These are phyloP conservation scores for Colletotrichum lentis DNA, from an alignment of 2,329 filamentous ascomycete genomes.

Conservation along the genomic window DNA sequence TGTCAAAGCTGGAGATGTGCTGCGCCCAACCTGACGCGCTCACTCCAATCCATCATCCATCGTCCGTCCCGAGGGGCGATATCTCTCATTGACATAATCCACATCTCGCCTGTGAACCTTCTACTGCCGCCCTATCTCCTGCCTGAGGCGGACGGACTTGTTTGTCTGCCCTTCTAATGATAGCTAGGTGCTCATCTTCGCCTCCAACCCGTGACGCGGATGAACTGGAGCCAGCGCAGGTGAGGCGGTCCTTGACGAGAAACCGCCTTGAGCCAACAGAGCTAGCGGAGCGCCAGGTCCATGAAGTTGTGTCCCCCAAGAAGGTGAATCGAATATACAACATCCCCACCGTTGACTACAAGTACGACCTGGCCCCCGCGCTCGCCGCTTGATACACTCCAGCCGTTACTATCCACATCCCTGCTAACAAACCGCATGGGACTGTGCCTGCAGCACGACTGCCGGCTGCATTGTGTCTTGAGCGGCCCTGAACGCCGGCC, in stretches of 20 bases:
- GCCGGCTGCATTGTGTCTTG: constrained; percentile 22
- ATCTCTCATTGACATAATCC: too few relatives aligned
- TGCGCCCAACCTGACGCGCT: constrained; percentile 26
- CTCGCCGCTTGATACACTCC: not conserved
- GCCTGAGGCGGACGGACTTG: not conserved
- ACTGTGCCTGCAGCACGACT: constrained; percentile 16
- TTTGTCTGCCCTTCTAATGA: constrained; percentile 2
- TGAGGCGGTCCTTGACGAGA: not conserved
- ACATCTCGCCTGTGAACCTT: not conserved
- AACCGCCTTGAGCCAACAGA: not conserved
- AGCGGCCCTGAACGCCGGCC: constrained; percentile 29
- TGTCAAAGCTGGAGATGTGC: constrained; percentile 34
- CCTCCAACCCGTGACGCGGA: constrained; percentile 8
- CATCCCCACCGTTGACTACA: constrained; percentile 6
- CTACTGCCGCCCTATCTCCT: not conserved
- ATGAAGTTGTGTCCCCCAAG: not conserved
- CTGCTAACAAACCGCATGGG: constrained; percentile 21
- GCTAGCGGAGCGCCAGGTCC: not conserved
- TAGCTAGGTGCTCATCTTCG: not conserved
- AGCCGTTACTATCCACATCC: constrained; percentile 6
- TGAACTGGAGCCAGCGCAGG: not conserved
- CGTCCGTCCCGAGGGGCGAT: constrained; percentile 20
- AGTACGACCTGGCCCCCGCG: constrained; percentile 13
- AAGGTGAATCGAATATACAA: not conserved
- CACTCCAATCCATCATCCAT: constrained; percentile 27